phyloP scores from a whole-genome alignment of 257 asterid genomes.

The Solanum clarkiae region DNA sequence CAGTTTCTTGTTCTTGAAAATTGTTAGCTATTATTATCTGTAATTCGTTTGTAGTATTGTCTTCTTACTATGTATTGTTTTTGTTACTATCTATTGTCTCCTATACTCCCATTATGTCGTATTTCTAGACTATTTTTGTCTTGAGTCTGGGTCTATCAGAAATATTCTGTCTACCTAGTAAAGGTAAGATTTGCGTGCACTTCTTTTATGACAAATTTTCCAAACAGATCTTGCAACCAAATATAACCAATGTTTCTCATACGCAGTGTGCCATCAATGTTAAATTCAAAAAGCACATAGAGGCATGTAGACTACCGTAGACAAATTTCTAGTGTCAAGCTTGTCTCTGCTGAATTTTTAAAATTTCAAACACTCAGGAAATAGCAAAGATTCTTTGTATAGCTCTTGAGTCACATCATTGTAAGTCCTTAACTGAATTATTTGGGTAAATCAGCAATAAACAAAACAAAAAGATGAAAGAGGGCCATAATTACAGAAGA shows the following conservation, averaged over 20 bases:
- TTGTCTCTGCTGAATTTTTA: background rate
- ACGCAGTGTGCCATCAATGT: background rate
- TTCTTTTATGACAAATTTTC: background rate
- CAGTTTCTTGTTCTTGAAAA: no score
- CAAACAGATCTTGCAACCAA: background rate
- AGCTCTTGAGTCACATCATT: background rate
- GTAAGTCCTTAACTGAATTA: background rate
- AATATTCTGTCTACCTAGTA: no score
- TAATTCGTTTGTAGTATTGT: no score
- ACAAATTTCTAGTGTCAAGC: background rate
- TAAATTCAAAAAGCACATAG: background rate
- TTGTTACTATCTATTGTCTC: no score
- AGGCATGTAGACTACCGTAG: background rate
- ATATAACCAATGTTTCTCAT: background rate
- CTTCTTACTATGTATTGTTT: no score
- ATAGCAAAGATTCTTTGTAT: background rate
- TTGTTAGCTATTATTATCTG: no score
- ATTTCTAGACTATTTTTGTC: no score
- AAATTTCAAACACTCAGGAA: background rate
- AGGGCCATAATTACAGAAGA: background rate
- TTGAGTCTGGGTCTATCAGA: no score
- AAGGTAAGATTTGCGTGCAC: background rate
- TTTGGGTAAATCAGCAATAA: background rate
- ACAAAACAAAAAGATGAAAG: background rate
- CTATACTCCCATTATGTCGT: no score